Conservation (phyloP, 306 rosid genomes). For the Hippophae gyantsensis region DNA sequence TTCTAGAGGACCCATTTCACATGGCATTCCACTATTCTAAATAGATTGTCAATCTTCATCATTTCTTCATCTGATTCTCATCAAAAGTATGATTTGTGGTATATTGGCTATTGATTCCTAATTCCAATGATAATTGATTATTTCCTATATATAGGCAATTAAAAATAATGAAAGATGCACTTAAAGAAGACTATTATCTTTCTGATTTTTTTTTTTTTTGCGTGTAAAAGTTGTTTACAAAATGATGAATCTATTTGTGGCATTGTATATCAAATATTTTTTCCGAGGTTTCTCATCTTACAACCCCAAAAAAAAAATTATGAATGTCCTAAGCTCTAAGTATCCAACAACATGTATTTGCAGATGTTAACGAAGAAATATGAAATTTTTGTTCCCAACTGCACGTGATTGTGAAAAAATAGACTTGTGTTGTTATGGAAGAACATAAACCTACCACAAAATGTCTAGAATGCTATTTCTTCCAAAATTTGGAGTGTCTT, state of each 20-base stretch:
- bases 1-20: slow-evolving; percentile 38
- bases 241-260: no score
- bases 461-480: slow-evolving; percentile 62
- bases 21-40: slow-evolving; percentile 29
- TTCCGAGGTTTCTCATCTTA: background rate
- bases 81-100: slow-evolving; percentile 29
- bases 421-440: background rate
- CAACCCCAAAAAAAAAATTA: background rate
- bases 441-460: background rate
- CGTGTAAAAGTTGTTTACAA: no score
- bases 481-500: slow-evolving; percentile 80
- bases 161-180: no score
- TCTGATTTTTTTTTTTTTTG: background rate
- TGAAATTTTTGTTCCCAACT: background rate
- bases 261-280: background rate
- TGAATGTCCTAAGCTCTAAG: background rate
- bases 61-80: slow-evolving; percentile 34
- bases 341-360: background rate
- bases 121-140: slow-evolving; percentile 26
- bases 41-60: slow-evolving; percentile 36
- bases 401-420: background rate
- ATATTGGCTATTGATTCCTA: slow-evolving; percentile 21
- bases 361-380: slow-evolving; percentile 5
- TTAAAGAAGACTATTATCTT: background rate
- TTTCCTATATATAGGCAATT: no score